phyloP scores from a whole-genome alignment of 306 rosid species.

The Nissolia schottii region DNA sequence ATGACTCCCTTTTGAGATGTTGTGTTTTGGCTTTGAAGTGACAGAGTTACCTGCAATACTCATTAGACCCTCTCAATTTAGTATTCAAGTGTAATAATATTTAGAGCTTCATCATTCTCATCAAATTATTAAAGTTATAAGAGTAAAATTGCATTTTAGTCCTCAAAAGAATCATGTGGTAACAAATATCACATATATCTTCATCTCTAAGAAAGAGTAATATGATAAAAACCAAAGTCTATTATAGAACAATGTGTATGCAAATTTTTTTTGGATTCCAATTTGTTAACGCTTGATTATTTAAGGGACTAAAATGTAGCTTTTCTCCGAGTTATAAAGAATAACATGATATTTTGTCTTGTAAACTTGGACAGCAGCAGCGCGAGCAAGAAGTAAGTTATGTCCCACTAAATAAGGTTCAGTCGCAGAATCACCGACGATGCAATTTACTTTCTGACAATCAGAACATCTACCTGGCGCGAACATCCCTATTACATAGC shows the following conservation, averaged over 20 bases:
- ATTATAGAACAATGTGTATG: too few relatives aligned
- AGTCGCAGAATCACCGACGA: slow-evolving; percentile 36
- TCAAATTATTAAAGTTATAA: too few relatives aligned
- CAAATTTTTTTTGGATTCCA: too few relatives aligned
- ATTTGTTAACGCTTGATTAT: too few relatives aligned
- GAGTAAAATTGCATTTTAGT: too few relatives aligned
- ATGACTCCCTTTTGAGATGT: slow-evolving; percentile 41
- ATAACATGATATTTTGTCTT: slow-evolving; percentile 34
- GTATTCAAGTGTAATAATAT: not conserved
- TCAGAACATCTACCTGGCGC: slow-evolving; percentile 43
- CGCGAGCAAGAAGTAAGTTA: slow-evolving; percentile 45
- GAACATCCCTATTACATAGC: slow-evolving; percentile 11
- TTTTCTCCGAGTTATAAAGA: not conserved
- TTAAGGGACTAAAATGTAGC: too few relatives aligned
- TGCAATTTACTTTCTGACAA: slow-evolving; percentile 30
- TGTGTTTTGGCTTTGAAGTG: not conserved
- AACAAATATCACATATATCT: too few relatives aligned
- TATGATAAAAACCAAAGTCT: too few relatives aligned
- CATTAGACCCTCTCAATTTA: not conserved
- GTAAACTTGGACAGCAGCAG: slow-evolving; percentile 34
- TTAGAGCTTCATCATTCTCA: not conserved
- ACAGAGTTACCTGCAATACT: not conserved
- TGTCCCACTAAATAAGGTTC: slow-evolving; percentile 47
- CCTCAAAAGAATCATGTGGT: too few relatives aligned
- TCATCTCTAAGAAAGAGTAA: too few relatives aligned